Conservation (phyloP, 805 yeast genomes). For the Metschnikowia sp. region DNA sequence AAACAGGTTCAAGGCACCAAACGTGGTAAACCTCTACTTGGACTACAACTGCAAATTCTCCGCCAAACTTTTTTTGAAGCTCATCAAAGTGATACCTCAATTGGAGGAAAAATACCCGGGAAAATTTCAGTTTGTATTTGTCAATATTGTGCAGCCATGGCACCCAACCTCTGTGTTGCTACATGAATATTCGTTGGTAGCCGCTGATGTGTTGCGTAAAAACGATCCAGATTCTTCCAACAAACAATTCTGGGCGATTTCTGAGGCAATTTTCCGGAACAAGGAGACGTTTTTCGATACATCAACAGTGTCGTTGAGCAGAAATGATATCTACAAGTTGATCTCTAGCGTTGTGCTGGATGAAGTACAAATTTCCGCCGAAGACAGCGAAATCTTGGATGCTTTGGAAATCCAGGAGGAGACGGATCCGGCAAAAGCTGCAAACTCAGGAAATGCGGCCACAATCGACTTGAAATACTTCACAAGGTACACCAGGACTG, state of each 20-base stretch:
- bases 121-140: conserved; percentile 57
- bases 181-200: conserved; percentile 71
- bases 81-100: conserved; percentile 52
- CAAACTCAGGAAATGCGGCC: conserved; percentile 57
- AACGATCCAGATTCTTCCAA: conserved; percentile 21
- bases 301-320: conserved; percentile 48
- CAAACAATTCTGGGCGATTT: conserved; percentile 43
- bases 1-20: conserved; percentile 28
- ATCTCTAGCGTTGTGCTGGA: conserved; percentile 29
- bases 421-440: conserved; percentile 22
- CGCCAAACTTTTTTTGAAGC: conserved; percentile 57
- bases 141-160: conserved; percentile 88
- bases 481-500: conserved; percentile 67
- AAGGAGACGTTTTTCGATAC: conserved; percentile 59
- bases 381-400: conserved; percentile 28
- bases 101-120: conserved; percentile 45
- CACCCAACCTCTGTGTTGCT: conserved; percentile 68
- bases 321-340: conserved; percentile 53
- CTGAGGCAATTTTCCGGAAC: conserved; percentile 53
- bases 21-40: conserved; percentile 57
- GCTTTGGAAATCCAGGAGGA: conserved; percentile 35
- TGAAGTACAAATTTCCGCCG: conserved; percentile 27
- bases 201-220: conserved; percentile 58
- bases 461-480: conserved; percentile 69
- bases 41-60: conserved; percentile 81